Evolutionary conservation across 495 filamentous ascomycete genomes (phyloP), one percentile per base, ranked within the genome.

Genomic region (Talaromyces nanjingensis): DNA sequence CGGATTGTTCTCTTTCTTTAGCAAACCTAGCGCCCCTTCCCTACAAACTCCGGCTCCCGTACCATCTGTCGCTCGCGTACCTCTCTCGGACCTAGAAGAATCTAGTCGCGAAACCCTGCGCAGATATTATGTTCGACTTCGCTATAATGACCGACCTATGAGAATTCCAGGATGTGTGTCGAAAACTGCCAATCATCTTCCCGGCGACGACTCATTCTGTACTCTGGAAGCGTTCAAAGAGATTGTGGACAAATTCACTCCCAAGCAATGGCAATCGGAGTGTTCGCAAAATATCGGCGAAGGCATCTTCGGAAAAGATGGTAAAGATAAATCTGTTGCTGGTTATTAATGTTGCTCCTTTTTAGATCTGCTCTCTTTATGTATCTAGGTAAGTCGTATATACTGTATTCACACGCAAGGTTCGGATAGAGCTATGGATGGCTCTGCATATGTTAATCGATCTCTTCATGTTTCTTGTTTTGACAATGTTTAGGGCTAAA

Each of bases 161-260:
- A 82, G 79, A 9, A 83, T 98, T 59, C 93, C 92, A 6, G 92
- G 91, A 29, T 98, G 94, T 71, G 79, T 74, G 39, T 86, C 81
- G 64, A 75, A 79, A 37, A 72, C 81, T 1, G 90, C 91, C 31
- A 96, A 92, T 47, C 94, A 98, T 75, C 81, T 96, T 5, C 84
- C 92, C 29, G 92, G 92, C 3, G 90, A 98, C 70, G 89, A 92
- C 66, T 90, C 83, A 24, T 96, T 98, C 72, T 98, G 94, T 77
- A 98, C 94, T 1, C 70, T 98, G 67, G 85, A 89, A 55, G 85
- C 94, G 2, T 98, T 98, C 83, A 98, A 97, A 73, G 77, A 82
- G 58, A 91, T 97, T 66, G 89, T 93, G 18, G 92, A 96, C 73
- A 91, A 91, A 67, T 94, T 91, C 70, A 93, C 90, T 5, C 94